phyloP scores from a whole-genome alignment of 208 protist genomes.

The Trichomonas tenax region DNA sequence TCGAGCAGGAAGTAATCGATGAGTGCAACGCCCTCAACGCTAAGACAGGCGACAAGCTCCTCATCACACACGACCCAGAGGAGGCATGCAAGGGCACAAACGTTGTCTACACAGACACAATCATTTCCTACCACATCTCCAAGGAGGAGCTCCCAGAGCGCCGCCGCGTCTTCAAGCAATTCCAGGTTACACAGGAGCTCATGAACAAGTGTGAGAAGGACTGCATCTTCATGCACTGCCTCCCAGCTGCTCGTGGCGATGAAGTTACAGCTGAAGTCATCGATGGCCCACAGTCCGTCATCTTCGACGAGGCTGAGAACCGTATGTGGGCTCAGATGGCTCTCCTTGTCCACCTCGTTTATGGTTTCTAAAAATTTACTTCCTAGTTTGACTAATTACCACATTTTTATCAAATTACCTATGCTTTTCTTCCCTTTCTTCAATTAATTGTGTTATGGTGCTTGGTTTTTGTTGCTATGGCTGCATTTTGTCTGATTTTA shows the following conservation, averaged over 20 bases:
- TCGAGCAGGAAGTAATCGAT: conserved; percentile 44
- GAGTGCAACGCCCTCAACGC: conserved; percentile 33
- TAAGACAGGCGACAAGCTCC: conserved; percentile 26
- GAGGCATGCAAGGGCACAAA: conserved; percentile 43
- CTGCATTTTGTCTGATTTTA: no score
- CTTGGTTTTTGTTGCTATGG: no score
- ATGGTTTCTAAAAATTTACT: conserved; percentile 23
- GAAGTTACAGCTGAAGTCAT: conserved; percentile 64
- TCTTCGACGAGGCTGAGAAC: conserved; percentile 60
- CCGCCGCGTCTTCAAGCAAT: neutral
- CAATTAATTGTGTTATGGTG: no score
- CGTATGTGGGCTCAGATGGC: conserved; percentile 54
- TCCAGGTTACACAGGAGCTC: conserved; percentile 30
- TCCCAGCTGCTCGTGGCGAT: conserved; percentile 52
- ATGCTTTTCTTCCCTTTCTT: no score
- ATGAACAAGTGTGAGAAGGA: conserved; percentile 48
- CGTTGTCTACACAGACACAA: conserved; percentile 42
- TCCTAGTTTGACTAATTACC: no score
- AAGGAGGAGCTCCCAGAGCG: neutral
- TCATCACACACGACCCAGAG: neutral
- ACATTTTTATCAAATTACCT: no score
- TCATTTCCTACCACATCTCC: neutral
- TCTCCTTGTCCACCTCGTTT: conserved; percentile 38
- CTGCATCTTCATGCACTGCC: conserved; percentile 66
- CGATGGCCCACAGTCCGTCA: conserved; percentile 54